These are phyloP conservation scores for Alternaria sp. DNA, from an alignment of 2,329 filamentous ascomycete genomes.

Conservation along the genomic window DNA sequence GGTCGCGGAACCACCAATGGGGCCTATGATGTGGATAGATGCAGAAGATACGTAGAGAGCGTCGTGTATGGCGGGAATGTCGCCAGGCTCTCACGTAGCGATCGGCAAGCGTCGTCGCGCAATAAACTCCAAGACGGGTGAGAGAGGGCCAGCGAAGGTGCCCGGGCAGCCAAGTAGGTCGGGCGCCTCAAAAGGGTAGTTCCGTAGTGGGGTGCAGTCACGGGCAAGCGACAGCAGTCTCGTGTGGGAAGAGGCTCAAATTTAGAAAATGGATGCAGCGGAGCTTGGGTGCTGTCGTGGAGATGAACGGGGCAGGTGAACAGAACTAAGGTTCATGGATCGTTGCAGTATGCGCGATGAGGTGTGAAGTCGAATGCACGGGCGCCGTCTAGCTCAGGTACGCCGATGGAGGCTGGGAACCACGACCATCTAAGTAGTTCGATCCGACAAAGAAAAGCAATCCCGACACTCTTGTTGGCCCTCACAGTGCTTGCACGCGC, in stretches of 20 bases:
- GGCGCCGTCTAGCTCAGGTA: conserved; percentile 21
- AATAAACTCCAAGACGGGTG: conserved; percentile 22
- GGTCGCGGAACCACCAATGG: conserved; percentile 1
- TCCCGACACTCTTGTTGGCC: neutral
- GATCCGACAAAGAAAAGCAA: neutral
- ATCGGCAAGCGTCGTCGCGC: conserved; percentile 14
- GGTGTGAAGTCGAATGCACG: conserved; percentile 24
- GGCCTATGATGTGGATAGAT: neutral
- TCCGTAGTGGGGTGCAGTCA: conserved; percentile 30
- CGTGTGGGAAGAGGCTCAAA: neutral
- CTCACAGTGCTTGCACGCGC: neutral
- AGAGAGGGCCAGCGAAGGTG: conserved; percentile 18
- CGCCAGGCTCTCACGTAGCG: conserved; percentile 15
- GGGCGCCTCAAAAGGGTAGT: conserved; percentile 32
- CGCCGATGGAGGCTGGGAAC: conserved; percentile 34
- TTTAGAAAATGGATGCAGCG: neutral
- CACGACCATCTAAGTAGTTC: neutral
- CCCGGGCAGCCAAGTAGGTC: conserved; percentile 9
- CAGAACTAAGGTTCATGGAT: conserved; percentile 6
- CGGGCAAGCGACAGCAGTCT: conserved; percentile 5
- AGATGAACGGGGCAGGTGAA: conserved; percentile 7
- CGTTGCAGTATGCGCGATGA: conserved; percentile 15
- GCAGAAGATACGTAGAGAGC: conserved; percentile 12
- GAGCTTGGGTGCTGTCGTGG: conserved; percentile 6
- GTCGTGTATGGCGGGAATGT: conserved; percentile 8